A percentile compares a stretch with the other conserved stretches of the same genome.
phyloP scores from a whole-genome alignment of 2,329 filamentous ascomycete genomes.

The Tolypocladium amazonense region DNA sequence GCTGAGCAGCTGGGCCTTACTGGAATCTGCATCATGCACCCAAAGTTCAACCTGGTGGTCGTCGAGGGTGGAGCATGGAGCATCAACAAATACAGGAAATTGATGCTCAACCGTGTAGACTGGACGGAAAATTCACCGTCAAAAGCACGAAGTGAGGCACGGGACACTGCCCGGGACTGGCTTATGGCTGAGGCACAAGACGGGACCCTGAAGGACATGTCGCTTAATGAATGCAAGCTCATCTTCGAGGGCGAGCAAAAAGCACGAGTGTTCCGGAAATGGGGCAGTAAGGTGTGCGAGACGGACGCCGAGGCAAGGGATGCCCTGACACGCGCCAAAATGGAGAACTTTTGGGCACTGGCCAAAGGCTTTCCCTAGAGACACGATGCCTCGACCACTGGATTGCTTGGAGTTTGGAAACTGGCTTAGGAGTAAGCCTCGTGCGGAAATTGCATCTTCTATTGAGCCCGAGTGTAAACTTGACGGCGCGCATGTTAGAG shows the following conservation, averaged over 20 bases:
- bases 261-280: constrained; percentile 70
- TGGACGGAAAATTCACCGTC: constrained; percentile 85
- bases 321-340: constrained; percentile 65
- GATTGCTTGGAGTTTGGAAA: neutral
- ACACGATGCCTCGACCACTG: neutral
- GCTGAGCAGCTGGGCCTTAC: constrained; percentile 82
- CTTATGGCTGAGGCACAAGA: constrained; percentile 68
- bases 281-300: constrained; percentile 85
- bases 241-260: constrained; percentile 90
- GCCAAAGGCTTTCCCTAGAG: constrained; percentile 50
- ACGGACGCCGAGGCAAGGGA: constrained; percentile 84
- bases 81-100: constrained; percentile 76
- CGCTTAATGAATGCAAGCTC: constrained; percentile 68
- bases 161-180: constrained; percentile 60
- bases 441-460: neutral
- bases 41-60: constrained; percentile 77
- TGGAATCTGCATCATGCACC: constrained; percentile 85
- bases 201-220: constrained; percentile 71
- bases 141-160: constrained; percentile 47
- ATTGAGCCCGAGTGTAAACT: neutral
- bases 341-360: constrained; percentile 91
- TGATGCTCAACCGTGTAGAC: constrained; percentile 88
- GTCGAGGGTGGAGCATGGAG: constrained; percentile 84
- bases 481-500: neutral
- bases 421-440: neutral